phyloP scores from a whole-genome alignment of 352 stramenopile species.

The Phytophthora agathidicida region DNA sequence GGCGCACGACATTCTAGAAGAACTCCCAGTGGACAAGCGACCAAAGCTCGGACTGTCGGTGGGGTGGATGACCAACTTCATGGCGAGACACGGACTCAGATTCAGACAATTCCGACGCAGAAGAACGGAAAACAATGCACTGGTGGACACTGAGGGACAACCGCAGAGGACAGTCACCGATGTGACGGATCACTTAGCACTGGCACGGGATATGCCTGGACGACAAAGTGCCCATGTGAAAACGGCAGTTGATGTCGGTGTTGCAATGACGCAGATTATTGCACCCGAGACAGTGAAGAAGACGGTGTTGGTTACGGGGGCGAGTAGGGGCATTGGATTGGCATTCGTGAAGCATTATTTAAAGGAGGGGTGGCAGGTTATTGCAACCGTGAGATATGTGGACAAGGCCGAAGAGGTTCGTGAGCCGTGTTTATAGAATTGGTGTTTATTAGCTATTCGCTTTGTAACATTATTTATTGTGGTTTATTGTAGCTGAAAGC shows the following conservation, averaged over 20 bases:
- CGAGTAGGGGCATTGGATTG: constrained; percentile 48
- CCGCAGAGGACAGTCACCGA: constrained; percentile 17
- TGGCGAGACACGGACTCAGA: constrained; percentile 25
- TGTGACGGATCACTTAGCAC: constrained; percentile 23
- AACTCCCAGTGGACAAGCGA: constrained; percentile 11
- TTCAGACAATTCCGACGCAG: constrained; percentile 25
- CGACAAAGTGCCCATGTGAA: constrained; percentile 3
- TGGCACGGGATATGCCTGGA: constrained; percentile 6
- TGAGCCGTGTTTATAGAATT: not conserved
- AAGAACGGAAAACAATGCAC: not conserved
- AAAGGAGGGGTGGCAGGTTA: constrained; percentile 57
- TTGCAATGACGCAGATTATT: not conserved
- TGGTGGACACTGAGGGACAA: constrained; percentile 2
- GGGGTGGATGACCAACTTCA: constrained; percentile 40
- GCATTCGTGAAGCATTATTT: constrained; percentile 50
- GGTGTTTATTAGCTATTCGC: too few species aligned
- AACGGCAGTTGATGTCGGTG: not conserved
- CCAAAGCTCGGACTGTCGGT: constrained; percentile 26
- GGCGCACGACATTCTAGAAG: constrained; percentile 21
- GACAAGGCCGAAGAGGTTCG: constrained; percentile 27
- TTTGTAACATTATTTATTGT: too few species aligned
- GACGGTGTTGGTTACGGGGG: constrained; percentile 56
- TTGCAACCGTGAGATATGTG: constrained; percentile 39
- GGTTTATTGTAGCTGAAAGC: constrained; percentile 23
- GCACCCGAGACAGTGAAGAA: constrained; percentile 5